These are phyloP conservation scores for Cladosporium sphaerospermum DNA, from an alignment of 2,329 filamentous ascomycete genomes.

Conservation along the genomic window DNA sequence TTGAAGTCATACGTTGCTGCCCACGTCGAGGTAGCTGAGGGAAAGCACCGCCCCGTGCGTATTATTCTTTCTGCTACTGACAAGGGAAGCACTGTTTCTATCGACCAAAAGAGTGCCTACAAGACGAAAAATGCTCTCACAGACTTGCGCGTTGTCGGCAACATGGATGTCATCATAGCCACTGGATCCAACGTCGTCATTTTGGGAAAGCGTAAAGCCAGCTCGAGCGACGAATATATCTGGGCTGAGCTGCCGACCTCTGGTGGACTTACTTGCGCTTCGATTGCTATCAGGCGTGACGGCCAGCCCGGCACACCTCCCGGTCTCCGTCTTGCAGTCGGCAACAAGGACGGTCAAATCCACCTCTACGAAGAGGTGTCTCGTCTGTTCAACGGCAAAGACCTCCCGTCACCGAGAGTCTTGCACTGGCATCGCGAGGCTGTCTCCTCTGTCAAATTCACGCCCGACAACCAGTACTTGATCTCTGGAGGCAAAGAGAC, in stretches of 20 bases:
- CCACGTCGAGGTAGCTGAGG: background rate
- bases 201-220: constrained; percentile 49
- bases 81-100: constrained; percentile 21
- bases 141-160: constrained; percentile 41
- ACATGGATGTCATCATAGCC: constrained; percentile 55
- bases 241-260: constrained; percentile 52
- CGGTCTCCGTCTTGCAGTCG: constrained; percentile 58
- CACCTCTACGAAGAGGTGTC: constrained; percentile 60
- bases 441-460: constrained; percentile 85
- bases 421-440: constrained; percentile 88
- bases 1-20: constrained; percentile 1
- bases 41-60: constrained; percentile 1
- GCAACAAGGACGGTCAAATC: constrained; percentile 69
- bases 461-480: constrained; percentile 89
- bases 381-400: constrained; percentile 20
- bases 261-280: constrained; percentile 61
- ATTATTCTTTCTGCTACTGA: constrained; percentile 1
- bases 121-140: constrained; percentile 30
- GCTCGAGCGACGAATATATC: constrained; percentile 32
- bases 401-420: constrained; percentile 51
- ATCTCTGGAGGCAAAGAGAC: constrained; percentile 90
- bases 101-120: constrained; percentile 34
- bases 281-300: constrained; percentile 38
- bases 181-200: constrained; percentile 51
- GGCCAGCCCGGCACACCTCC: background rate